Conservation (phyloP, 2,329 filamentous ascomycete genomes). For the Pseudocercospora fijiensis region DNA sequence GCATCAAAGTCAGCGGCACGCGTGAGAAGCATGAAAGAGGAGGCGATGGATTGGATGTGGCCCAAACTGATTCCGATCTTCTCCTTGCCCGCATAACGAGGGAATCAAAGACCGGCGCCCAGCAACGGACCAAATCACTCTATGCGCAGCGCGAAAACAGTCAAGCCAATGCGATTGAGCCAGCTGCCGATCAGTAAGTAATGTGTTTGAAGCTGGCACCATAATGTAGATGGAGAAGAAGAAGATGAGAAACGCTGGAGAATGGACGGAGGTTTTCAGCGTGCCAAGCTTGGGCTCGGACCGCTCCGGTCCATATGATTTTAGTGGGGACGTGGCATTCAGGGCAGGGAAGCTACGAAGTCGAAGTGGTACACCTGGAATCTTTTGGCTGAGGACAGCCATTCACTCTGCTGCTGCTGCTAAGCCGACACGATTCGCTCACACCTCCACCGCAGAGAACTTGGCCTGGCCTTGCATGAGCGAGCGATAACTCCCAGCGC, state of each 20-base stretch:
- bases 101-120: conserved; percentile 70
- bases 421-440: too few species aligned
- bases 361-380: background rate
- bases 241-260: conserved; percentile 36
- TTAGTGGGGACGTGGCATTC: background rate
- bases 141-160: conserved; percentile 70
- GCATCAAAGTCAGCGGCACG: background rate
- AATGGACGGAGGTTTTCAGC: background rate
- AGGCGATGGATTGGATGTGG: conserved; percentile 50
- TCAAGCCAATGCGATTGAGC: conserved; percentile 49
- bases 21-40: background rate
- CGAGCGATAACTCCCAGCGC: conserved; percentile 11
- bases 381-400: background rate
- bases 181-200: conserved; percentile 63
- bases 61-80: conserved; percentile 72
- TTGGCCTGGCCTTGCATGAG: conserved; percentile 2
- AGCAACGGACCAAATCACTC: conserved; percentile 64
- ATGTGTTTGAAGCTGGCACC: conserved; percentile 59
- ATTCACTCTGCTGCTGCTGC: background rate
- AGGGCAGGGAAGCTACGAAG: background rate
- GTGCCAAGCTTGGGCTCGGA: background rate
- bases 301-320: background rate
- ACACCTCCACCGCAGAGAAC: background rate
- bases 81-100: conserved; percentile 65
- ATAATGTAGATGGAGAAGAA: conserved; percentile 46